Conservation (phyloP, 2,329 filamentous ascomycete species). For the Myotisia sp. region DNA sequence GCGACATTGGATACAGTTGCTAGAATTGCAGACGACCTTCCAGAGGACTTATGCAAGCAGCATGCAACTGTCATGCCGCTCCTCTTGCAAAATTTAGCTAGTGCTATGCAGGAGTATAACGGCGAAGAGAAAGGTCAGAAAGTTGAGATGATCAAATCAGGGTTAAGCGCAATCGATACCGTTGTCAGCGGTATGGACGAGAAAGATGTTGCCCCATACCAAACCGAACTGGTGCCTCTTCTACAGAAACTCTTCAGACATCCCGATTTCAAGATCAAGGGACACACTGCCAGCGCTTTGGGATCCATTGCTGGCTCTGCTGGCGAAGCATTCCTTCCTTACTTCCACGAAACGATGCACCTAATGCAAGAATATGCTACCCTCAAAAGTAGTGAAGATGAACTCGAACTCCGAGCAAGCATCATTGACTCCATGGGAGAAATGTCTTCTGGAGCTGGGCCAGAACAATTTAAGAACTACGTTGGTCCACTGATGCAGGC, state of each 20-base stretch:
- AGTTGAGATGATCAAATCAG: slow-evolving; percentile 73
- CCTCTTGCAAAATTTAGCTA: slow-evolving; percentile 76
- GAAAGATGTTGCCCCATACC: slow-evolving; percentile 67
- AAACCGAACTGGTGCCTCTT: slow-evolving; percentile 66
- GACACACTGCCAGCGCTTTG: slow-evolving; percentile 72
- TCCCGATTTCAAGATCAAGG: slow-evolving; percentile 78
- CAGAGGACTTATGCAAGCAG: slow-evolving; percentile 74
- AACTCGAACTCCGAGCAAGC: slow-evolving; percentile 75
- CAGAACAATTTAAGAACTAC: slow-evolving; percentile 76
- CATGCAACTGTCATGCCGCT: slow-evolving; percentile 73
- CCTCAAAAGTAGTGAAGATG: slow-evolving; percentile 78
- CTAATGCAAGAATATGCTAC: slow-evolving; percentile 70
- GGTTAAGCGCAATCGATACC: slow-evolving; percentile 80
- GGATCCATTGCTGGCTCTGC: slow-evolving; percentile 81
- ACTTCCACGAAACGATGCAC: slow-evolving; percentile 80
- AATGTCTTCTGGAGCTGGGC: slow-evolving; percentile 76
- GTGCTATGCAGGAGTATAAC: slow-evolving; percentile 55
- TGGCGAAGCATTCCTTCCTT: slow-evolving; percentile 72
- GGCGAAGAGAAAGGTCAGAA: slow-evolving; percentile 56
- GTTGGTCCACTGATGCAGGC: slow-evolving; percentile 81
- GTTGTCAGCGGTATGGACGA: slow-evolving; percentile 72
- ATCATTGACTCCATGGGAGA: slow-evolving; percentile 88
- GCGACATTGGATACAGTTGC: slow-evolving; percentile 79
- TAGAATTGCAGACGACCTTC: slow-evolving; percentile 80
- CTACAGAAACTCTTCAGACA: slow-evolving; percentile 73